These are phyloP conservation scores for Excoecaria agallocha DNA, from an alignment of 345 rosid species.

Conservation along the genomic window DNA sequence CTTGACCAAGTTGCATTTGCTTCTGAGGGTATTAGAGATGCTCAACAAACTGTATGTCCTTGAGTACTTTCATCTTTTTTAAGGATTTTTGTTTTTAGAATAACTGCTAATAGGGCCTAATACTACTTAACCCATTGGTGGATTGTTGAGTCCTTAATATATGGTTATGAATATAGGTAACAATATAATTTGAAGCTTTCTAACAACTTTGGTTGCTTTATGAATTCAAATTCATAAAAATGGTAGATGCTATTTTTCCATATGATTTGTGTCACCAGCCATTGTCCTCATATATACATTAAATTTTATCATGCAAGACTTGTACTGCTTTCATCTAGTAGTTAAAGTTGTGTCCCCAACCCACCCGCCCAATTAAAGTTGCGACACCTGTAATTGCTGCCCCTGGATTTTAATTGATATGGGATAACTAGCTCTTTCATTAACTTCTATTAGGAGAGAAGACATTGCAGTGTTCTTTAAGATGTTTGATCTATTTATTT, in stretches of 20 bases:
- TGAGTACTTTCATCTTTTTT: not conserved
- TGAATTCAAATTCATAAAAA: not conserved
- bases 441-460: not conserved
- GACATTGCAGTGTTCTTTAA: not conserved
- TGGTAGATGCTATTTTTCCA: not conserved
- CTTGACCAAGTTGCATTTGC: conserved; percentile 99
- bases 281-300: not conserved
- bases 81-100: not conserved
- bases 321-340: not conserved
- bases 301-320: not conserved
- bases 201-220: not conserved
- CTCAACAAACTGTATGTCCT: conserved; percentile 86
- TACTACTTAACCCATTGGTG: not conserved
- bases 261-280: not conserved
- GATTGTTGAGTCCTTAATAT: not conserved
- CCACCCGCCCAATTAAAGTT: too few relatives aligned
- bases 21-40: conserved; percentile 96
- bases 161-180: not conserved
- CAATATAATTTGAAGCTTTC: not conserved
- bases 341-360: not conserved
- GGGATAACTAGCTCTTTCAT: not conserved
- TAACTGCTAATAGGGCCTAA: not conserved
- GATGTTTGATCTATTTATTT: not conserved
- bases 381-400: not conserved
- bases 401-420: not conserved